Percentiles rank a stretch among this genome's conserved stretches.
phyloP scores from a whole-genome alignment of 257 asterid genomes.

The Rehmannia glutinosa region DNA sequence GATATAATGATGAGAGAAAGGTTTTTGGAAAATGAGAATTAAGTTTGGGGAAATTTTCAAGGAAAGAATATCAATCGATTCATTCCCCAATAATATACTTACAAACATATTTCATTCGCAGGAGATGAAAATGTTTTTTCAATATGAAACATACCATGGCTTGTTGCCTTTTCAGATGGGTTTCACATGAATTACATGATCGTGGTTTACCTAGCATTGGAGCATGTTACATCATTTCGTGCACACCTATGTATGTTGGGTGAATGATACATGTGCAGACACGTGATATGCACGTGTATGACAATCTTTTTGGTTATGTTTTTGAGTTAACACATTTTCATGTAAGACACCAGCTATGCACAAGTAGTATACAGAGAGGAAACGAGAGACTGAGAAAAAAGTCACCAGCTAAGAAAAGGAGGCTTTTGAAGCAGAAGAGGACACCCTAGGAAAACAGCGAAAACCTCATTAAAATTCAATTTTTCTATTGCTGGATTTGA shows the following conservation, averaged over 20 bases:
- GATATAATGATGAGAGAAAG: not conserved
- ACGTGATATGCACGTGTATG: too few relatives aligned
- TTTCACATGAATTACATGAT: too few relatives aligned
- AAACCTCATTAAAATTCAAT: slow-evolving; percentile 14
- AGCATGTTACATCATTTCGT: too few relatives aligned
- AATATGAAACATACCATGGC: not conserved
- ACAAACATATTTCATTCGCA: not conserved
- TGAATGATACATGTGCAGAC: too few relatives aligned
- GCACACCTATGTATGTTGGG: too few relatives aligned
- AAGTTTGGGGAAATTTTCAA: too few relatives aligned
- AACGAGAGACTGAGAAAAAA: slow-evolving; percentile 1
- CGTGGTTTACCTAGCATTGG: too few relatives aligned
- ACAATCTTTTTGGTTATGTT: too few relatives aligned
- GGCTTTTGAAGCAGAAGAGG: not conserved
- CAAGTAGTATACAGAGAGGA: not conserved
- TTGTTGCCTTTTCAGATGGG: not conserved
- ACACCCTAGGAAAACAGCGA: not conserved
- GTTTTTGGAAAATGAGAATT: too few relatives aligned
- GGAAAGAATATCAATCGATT: too few relatives aligned
- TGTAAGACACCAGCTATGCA: not conserved
- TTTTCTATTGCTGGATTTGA: not conserved
- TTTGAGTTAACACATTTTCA: slow-evolving; percentile 18
- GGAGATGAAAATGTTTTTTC: not conserved
- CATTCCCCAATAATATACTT: not conserved
- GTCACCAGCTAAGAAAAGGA: not conserved